phyloP scores from a whole-genome alignment of 768 basidiomycete genomes.

The Collybia sordida region DNA sequence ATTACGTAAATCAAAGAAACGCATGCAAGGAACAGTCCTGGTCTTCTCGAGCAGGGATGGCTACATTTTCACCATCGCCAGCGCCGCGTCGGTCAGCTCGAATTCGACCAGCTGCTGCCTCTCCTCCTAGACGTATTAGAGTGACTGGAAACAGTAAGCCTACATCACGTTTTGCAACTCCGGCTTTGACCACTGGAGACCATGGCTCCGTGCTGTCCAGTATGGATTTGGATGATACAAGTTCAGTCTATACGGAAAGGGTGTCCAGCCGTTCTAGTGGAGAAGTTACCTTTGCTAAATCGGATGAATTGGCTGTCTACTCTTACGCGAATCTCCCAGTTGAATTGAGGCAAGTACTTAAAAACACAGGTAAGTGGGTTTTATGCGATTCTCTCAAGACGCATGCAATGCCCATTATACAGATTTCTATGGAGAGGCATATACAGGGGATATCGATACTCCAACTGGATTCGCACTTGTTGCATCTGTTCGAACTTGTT shows the following conservation, averaged over 20 bases:
- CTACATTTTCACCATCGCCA: constrained; percentile 62
- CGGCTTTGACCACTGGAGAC: constrained; percentile 29
- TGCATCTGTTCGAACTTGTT: constrained; percentile 70
- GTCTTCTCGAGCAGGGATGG: too few species aligned
- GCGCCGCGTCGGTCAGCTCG: constrained; percentile 55
- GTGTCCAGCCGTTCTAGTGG: constrained; percentile 31
- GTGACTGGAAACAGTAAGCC: constrained; percentile 25
- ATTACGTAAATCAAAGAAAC: too few species aligned
- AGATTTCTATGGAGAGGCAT: constrained; percentile 72
- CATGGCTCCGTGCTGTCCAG: constrained; percentile 45
- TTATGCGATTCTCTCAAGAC: neutral
- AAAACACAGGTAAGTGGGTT: constrained; percentile 56
- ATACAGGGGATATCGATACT: constrained; percentile 70
- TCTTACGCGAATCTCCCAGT: constrained; percentile 71
- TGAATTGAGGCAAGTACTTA: constrained; percentile 73
- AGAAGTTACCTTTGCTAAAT: constrained; percentile 66
- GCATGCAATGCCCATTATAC: constrained; percentile 1
- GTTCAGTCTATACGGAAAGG: constrained; percentile 36
- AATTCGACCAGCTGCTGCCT: constrained; percentile 22
- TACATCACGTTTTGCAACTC: constrained; percentile 44
- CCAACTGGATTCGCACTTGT: constrained; percentile 74
- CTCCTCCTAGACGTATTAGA: constrained; percentile 30
- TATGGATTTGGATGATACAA: constrained; percentile 70
- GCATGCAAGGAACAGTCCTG: too few species aligned
- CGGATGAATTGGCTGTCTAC: constrained; percentile 64